A percentile compares a stretch with the other conserved stretches of the same genome.
Evolutionary conservation across 352 stramenopile species (phyloP).

Genomic region (Globisporangium takayamanum): DNA sequence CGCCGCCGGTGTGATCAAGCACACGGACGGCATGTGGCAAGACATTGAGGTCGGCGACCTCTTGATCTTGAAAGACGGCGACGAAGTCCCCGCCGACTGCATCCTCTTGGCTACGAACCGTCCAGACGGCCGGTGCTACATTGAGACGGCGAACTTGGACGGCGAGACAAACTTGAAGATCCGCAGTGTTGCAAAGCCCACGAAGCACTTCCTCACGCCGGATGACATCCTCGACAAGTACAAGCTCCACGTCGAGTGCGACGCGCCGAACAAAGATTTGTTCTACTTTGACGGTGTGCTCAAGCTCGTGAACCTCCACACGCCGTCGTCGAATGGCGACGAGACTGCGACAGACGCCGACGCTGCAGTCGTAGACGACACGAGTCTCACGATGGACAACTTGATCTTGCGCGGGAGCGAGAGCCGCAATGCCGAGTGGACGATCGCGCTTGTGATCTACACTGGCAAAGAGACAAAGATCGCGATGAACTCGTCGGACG

Average conservation of each 20-base stretch:
- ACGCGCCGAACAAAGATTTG: conserved; percentile 85
- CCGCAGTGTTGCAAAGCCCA: conserved; percentile 63
- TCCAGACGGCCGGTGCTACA: conserved; percentile 80
- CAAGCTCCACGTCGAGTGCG: conserved; percentile 60
- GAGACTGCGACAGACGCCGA: conserved; percentile 26
- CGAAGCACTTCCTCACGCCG: conserved; percentile 68
- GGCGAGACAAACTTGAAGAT: conserved; percentile 93
- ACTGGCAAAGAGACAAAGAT: conserved; percentile 93
- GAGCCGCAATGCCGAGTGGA: conserved; percentile 91
- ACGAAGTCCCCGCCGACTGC: conserved; percentile 80
- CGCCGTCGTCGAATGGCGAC: conserved; percentile 60
- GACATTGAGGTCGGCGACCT: conserved; percentile 84
- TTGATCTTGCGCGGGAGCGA: conserved; percentile 89
- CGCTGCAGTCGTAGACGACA: conserved; percentile 18
- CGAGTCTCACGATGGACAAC: conserved; percentile 84
- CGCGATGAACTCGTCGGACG: conserved; percentile 79
- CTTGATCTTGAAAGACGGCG: conserved; percentile 72
- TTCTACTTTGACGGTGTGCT: conserved; percentile 89
- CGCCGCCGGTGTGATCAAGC: conserved; percentile 38
- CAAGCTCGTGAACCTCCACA: conserved; percentile 30
- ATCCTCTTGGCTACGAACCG: conserved; percentile 59
- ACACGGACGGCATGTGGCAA: conserved; percentile 74
- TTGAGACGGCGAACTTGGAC: conserved; percentile 90
- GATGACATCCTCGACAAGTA: conserved; percentile 72
- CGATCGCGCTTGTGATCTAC: conserved; percentile 90